These are phyloP conservation scores for Nakazawaea wickerhamii DNA, from an alignment of 805 yeast species.

Conservation along the genomic window DNA sequence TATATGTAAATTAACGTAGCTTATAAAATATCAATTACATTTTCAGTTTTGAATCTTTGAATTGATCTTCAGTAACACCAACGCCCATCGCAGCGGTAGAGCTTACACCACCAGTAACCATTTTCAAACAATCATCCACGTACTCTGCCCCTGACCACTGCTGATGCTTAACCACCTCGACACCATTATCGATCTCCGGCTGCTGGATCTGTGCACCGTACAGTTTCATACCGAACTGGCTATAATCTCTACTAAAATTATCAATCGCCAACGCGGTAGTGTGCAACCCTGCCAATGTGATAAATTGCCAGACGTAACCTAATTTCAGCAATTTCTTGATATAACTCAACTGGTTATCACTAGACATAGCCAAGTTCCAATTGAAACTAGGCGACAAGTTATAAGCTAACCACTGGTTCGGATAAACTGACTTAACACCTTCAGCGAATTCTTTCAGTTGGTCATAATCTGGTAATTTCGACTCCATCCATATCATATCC, in stretches of 20 bases:
- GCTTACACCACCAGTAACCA: slow-evolving; percentile 90
- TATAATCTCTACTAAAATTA: slow-evolving; percentile 72
- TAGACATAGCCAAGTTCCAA: slow-evolving; percentile 93
- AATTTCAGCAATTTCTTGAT: slow-evolving; percentile 79
- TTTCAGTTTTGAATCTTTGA: slow-evolving; percentile 35
- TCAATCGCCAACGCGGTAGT: slow-evolving; percentile 91
- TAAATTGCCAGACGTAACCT: slow-evolving; percentile 97
- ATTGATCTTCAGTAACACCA: slow-evolving; percentile 97
- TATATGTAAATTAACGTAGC: too few species aligned
- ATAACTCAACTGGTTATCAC: slow-evolving; percentile 84
- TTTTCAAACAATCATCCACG: slow-evolving; percentile 82
- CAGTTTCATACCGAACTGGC: slow-evolving; percentile 89
- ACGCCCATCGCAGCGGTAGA: slow-evolving; percentile 98
- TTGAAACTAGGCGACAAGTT: slow-evolving; percentile 96
- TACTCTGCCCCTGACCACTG: slow-evolving; percentile 99
- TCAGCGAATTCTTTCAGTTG: slow-evolving; percentile 95
- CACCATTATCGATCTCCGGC: slow-evolving; percentile 81
- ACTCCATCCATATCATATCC: slow-evolving; percentile 97
- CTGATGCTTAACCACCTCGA: slow-evolving; percentile 96
- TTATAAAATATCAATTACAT: too few species aligned
- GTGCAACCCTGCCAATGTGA: slow-evolving; percentile 94
- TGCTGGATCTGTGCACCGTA: slow-evolving; percentile 86
- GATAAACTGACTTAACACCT: slow-evolving; percentile 76
- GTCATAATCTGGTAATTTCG: slow-evolving; percentile 85
- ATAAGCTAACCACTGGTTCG: slow-evolving; percentile 94